Conservation (phyloP, 176 grass and related monocot genomes). For the Metroxylon sagu region DNA sequence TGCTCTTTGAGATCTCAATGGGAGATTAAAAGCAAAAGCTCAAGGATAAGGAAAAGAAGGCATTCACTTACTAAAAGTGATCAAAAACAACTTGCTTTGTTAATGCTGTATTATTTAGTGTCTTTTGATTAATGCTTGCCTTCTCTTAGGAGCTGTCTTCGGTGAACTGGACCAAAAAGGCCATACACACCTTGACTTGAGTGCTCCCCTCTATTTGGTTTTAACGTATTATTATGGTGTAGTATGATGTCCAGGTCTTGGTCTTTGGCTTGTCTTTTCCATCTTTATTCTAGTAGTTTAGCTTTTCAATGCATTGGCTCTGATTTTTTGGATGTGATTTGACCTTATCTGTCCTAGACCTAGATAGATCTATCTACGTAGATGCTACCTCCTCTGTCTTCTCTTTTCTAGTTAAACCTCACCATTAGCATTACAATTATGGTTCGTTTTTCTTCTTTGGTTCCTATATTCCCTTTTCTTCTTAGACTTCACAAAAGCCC, state of each 20-base stretch:
- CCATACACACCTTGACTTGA: not conserved
- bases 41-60: not conserved
- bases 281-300: not conserved
- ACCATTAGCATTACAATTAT: not conserved
- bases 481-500: too few relatives aligned
- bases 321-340: constrained; percentile 3
- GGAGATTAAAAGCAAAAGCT: constrained; percentile 12
- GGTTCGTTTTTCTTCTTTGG: too few relatives aligned
- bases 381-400: too few relatives aligned
- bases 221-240: not conserved
- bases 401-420: not conserved
- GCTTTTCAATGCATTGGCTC: not conserved
- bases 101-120: constrained; percentile 4
- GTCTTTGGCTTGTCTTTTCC: not conserved
- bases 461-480: too few relatives aligned
- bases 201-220: not conserved
- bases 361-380: too few relatives aligned
- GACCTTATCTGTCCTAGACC: not conserved
- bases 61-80: constrained; percentile 1
- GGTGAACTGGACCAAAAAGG: not conserved
- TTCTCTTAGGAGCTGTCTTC: not conserved
- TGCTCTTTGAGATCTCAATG: constrained; percentile 4
- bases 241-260: not conserved
- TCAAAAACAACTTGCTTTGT: constrained; percentile 1
- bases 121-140: not conserved